These are phyloP conservation scores for Zymoseptoria ardabiliae DNA, from an alignment of 2,329 filamentous ascomycete genomes.

Conservation along the genomic window DNA sequence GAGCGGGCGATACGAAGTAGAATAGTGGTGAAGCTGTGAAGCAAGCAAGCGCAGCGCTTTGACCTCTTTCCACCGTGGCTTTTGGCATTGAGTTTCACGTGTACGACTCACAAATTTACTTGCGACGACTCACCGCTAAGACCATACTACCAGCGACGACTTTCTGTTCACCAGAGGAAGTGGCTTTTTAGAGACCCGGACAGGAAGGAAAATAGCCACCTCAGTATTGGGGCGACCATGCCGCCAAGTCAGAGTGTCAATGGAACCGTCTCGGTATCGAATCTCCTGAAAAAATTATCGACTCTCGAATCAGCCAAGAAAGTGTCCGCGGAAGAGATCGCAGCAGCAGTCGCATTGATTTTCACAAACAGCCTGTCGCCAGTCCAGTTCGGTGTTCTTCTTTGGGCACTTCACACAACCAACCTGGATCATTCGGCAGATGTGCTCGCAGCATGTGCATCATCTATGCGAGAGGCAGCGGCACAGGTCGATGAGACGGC, in stretches of 20 bases:
- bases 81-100: not conserved
- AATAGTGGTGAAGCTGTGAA: not conserved
- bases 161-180: not conserved
- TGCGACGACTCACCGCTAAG: not conserved
- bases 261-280: conserved; percentile 52
- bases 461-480: conserved; percentile 75
- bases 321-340: conserved; percentile 73
- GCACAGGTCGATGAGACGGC: conserved; percentile 59
- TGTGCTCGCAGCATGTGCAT: conserved; percentile 77
- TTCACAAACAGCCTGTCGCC: conserved; percentile 87
- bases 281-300: conserved; percentile 63
- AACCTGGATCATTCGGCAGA: conserved; percentile 75
- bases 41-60: not conserved
- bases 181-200: not conserved
- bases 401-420: conserved; percentile 90
- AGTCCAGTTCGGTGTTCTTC: conserved; percentile 75
- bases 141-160: not conserved
- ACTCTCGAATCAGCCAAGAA: conserved; percentile 33
- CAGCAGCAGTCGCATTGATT: conserved; percentile 80
- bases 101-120: not conserved
- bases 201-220: not conserved
- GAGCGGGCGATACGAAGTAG: not conserved
- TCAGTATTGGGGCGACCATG: conserved; percentile 5
- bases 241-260: conserved; percentile 3
- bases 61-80: not conserved